Evolutionary conservation across 306 rosid species (phyloP), one percentile per base, ranked within the genome.

Genomic region (Canavalia gladiata): DNA sequence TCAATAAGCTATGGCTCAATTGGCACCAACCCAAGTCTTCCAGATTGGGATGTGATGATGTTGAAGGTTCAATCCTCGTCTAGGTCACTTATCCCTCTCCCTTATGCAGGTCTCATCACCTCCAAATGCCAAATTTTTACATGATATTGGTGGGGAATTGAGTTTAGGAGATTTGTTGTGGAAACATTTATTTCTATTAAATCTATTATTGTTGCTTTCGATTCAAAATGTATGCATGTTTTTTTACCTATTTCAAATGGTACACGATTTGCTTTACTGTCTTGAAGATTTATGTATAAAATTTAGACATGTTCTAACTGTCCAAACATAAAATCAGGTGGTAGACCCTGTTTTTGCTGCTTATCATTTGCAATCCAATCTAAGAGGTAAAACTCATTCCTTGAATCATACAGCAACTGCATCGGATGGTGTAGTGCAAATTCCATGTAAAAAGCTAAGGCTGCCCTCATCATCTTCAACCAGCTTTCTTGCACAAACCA

Each of bases 261-360:
- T 69, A 42, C 37, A 43, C n/a, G 49, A 30, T 34, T 71, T 81
- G 52, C 57, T 9, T 45, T 72, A 71, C 39, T 72, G 59, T 72
- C 43, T 7, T 69, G 65, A 33, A 11, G 63, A 68, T 72, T 67
- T 81, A 62, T 51, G 72, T 76, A 65, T 42, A 68, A 77, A 79
- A 59, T 77, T 58, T 83, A 54, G 81, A 72, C 65, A 46, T 55
- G 64, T 74, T 76, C 25, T 18, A 18, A 60, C n/a, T 86, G 74
- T 81, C 76, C 12, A 51, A 69, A 68, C 60, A n/a, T 51, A 60
- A 78, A 74, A 79, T 84, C 93, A 95, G 97, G 88, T 91, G 88
- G 86, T 90, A 42, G 90, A 87, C 66, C 94, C 95, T n/a, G 91
- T 88, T 78, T 51, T 87, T 59, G 79, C 86, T 50, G 47, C 84